Evolutionary conservation across 1,139 yeast species (phyloP), one percentile per base, ranked within the genome.

Genomic region (Lodderomyces oxycetoniae): DNA sequence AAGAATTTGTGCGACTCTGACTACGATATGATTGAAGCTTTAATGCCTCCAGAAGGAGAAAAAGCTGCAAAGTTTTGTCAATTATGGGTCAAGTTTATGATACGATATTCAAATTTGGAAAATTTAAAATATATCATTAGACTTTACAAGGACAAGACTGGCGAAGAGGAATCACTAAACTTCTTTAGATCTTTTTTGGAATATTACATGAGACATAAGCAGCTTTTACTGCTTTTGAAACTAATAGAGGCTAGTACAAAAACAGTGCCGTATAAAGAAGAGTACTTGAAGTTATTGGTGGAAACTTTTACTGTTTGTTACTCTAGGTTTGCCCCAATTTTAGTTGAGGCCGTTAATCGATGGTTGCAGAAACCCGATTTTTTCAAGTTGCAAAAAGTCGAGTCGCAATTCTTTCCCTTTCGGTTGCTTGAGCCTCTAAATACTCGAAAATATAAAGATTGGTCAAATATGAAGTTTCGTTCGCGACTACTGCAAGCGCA

Each of bases 291-390:
- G 11, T 46, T 49, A 13, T 36, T 64, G 3, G 61, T 52, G 35
- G 55, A 58, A 20, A 45, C 63, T 0, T 65, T 63, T 41, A 49
- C 65, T 3, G 44, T 47, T 25, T 51, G 65, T 0, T 66, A 62
- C 40, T 71, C 72, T 3, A 52, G 61, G 34, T 47, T 52, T 26
- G 61, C 63, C 0, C 45, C 43, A 4, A 49, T 47, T 3, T 63
- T 64, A 30, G 45, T 50, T 19, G 36, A 41, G 1, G 31, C 39
- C 15, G 53, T 62, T 27, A 44, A 50, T 12, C 15, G 27, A 1
- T 63, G 68, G 64, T 36, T 63, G 12, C 39, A 41, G n/a, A 30
- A 30, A 10, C 26, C 31, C 11, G 15, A 21, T 25, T 29, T 26
- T n/a, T 49, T 63, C 20, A 47, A 47, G 26, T 42, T 63, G 12